Evolutionary conservation across 768 basidiomycete species (phyloP).

Genomic region (Boletus subcaerulescens): DNA sequence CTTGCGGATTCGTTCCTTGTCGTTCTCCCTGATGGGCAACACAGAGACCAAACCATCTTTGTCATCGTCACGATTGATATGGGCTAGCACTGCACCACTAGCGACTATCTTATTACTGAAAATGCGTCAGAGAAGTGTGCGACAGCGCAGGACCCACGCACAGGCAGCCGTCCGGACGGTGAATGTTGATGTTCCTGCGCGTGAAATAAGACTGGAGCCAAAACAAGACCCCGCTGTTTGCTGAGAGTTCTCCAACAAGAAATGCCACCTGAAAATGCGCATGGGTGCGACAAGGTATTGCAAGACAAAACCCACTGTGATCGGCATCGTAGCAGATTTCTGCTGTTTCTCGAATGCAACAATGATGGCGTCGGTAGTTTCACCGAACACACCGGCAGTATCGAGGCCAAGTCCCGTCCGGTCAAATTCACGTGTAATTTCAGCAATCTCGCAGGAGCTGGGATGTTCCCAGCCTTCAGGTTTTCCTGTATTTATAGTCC

Average conservation of each 20-base stretch:
- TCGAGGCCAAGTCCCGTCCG: too few species aligned
- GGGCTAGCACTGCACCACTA: slow-evolving; percentile 4
- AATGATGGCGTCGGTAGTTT: slow-evolving; percentile 8
- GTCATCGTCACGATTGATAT: neutral
- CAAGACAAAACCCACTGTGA: neutral
- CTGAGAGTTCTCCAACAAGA: slow-evolving; percentile 10
- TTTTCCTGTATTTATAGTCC: too few species aligned
- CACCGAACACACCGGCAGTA: slow-evolving; percentile 4
- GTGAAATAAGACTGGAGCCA: slow-evolving; percentile 12
- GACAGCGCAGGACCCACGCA: neutral
- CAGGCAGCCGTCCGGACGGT: slow-evolving; percentile 8
- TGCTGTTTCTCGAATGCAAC: slow-evolving; percentile 10
- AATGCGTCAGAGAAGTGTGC: neutral
- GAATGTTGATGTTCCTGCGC: neutral
- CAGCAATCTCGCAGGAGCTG: too few species aligned
- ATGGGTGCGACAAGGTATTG: neutral
- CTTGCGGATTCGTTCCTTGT: neutral
- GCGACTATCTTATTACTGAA: slow-evolving; percentile 10
- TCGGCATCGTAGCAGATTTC: neutral
- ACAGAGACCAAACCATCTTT: neutral
- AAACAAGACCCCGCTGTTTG: slow-evolving; percentile 11
- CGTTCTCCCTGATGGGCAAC: neutral
- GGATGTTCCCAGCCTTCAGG: too few species aligned
- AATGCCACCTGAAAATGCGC: slow-evolving; percentile 6
- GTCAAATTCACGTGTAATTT: too few species aligned